These are phyloP conservation scores for Podaxis sp. DNA, from an alignment of 768 basidiomycete genomes.

Conservation along the genomic window DNA sequence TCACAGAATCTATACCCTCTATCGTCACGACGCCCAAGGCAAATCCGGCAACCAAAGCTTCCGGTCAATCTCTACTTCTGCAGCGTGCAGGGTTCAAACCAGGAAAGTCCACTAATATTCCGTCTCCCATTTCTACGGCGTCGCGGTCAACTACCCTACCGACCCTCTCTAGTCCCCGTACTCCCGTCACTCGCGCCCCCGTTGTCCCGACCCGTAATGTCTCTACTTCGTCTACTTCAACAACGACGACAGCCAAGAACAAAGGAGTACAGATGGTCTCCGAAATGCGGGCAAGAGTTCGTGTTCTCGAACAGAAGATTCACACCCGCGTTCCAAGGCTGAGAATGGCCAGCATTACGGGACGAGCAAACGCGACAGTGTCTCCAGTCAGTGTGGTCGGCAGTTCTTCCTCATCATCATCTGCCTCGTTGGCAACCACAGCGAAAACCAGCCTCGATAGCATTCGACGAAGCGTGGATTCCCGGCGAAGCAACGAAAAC, in stretches of 20 bases:
- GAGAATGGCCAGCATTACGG: conserved; percentile 77
- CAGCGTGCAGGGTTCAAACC: conserved; percentile 52
- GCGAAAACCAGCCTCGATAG: conserved; percentile 47
- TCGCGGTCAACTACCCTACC: conserved; percentile 60
- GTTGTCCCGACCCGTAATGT: conserved; percentile 35
- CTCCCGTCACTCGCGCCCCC: conserved; percentile 40
- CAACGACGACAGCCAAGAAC: conserved; percentile 60
- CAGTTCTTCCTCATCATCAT: conserved; percentile 37
- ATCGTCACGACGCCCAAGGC: conserved; percentile 37
- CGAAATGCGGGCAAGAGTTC: conserved; percentile 85
- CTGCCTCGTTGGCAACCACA: conserved; percentile 39
- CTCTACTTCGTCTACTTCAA: conserved; percentile 37
- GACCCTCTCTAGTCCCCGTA: conserved; percentile 45
- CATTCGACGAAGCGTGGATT: conserved; percentile 42
- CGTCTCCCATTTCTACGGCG: conserved; percentile 46
- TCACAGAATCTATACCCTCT: conserved; percentile 37
- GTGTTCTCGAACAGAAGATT: conserved; percentile 81
- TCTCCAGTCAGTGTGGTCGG: conserved; percentile 27
- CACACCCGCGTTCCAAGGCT: conserved; percentile 84
- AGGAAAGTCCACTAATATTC: conserved; percentile 41
- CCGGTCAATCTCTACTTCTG: conserved; percentile 48
- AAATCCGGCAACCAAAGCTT: conserved; percentile 31
- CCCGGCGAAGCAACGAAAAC: conserved; percentile 45
- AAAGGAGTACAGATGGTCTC: conserved; percentile 92
- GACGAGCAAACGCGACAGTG: conserved; percentile 32